phyloP scores from a whole-genome alignment of 768 basidiomycete species.

The Hirschioporus abietinus region DNA sequence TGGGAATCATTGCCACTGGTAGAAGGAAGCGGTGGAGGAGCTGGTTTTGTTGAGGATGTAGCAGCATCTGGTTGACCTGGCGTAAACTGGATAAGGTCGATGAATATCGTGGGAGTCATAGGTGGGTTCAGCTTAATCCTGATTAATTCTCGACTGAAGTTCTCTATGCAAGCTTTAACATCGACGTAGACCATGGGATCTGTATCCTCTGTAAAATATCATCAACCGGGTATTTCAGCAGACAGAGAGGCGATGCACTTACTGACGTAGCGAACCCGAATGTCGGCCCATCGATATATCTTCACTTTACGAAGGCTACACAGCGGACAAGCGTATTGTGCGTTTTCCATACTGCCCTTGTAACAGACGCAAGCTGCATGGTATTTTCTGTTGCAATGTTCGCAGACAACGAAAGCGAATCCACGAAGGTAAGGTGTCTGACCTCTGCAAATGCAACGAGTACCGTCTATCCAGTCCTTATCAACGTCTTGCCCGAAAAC shows the following conservation, averaged over 20 bases:
- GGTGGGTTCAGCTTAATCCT: conserved; percentile 64
- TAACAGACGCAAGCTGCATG: conserved; percentile 75
- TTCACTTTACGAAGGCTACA: conserved; percentile 74
- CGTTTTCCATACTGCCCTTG: conserved; percentile 21
- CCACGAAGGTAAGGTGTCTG: conserved; percentile 53
- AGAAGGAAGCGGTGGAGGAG: conserved; percentile 17
- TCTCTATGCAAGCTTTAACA: conserved; percentile 67
- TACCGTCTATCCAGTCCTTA: conserved; percentile 66
- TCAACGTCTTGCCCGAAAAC: conserved; percentile 75
- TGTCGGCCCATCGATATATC: conserved; percentile 67
- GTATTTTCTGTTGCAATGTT: conserved; percentile 58
- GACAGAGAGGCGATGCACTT: conserved; percentile 16
- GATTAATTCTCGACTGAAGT: conserved; percentile 64
- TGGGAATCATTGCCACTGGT: background rate
- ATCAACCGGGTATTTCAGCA: background rate
- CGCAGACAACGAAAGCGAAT: conserved; percentile 64
- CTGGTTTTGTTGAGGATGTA: conserved; percentile 18
- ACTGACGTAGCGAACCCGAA: conserved; percentile 52
- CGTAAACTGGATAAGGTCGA: conserved; percentile 64
- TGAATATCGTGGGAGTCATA: conserved; percentile 61
- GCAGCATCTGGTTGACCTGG: conserved; percentile 45
- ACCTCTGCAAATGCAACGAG: conserved; percentile 78
- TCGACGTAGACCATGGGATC: conserved; percentile 61
- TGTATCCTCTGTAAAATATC: background rate
- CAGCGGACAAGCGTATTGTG: conserved; percentile 64